These are phyloP conservation scores for Fragaria iinumae DNA, from an alignment of 306 rosid species.

Conservation along the genomic window DNA sequence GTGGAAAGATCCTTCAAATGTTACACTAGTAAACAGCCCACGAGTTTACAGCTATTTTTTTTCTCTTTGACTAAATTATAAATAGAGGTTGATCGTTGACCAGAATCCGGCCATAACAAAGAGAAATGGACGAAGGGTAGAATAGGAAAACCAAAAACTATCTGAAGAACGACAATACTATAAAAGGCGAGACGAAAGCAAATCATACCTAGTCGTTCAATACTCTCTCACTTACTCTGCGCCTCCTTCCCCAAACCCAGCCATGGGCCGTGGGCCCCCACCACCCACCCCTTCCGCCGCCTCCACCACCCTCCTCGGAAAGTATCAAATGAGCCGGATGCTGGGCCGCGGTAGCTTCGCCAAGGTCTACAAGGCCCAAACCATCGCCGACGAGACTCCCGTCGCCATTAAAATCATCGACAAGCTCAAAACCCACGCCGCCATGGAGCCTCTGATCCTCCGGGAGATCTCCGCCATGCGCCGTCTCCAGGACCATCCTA, in stretches of 20 bases:
- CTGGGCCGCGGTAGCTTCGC: conserved; percentile 95
- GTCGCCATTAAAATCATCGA: conserved; percentile 82
- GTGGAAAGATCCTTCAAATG: no score
- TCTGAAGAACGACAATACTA: not conserved
- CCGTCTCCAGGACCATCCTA: conserved; percentile 74
- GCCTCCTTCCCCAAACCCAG: not conserved
- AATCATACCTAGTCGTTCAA: not conserved
- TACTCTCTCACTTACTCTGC: not conserved
- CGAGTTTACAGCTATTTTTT: no score
- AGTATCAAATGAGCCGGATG: conserved; percentile 53
- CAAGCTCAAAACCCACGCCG: conserved; percentile 56
- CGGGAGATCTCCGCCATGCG: conserved; percentile 86
- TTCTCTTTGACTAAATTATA: no score
- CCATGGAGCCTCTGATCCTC: conserved; percentile 71
- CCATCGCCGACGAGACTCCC: conserved; percentile 44
- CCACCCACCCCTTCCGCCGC: conserved; percentile 18
- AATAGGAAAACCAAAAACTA: not conserved
- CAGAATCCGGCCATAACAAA: not conserved
- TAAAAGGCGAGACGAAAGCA: not conserved
- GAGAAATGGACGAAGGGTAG: not conserved
- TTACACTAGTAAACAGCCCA: no score
- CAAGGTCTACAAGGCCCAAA: conserved; percentile 68
- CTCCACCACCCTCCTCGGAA: conserved; percentile 48
- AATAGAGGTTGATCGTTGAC: not conserved
- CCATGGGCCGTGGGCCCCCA: conserved; percentile 51